Conservation (phyloP, 441 rosid species). For the Rhodomyrtus psidioides region DNA sequence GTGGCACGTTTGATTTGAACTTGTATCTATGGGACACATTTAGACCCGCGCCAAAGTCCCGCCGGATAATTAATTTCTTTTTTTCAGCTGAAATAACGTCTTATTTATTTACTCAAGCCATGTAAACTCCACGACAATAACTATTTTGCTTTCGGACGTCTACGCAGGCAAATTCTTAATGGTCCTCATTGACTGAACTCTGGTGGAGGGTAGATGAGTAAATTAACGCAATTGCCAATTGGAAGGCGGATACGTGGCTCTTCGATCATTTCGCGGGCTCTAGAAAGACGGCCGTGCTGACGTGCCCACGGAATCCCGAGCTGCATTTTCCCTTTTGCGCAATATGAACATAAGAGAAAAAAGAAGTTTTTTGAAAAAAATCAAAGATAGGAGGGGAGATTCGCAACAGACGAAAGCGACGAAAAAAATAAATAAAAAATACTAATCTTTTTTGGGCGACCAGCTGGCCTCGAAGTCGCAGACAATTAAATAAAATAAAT, state of each 20-base stretch:
- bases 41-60: too few species aligned
- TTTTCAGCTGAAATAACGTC: too few species aligned
- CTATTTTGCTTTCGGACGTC: too few species aligned
- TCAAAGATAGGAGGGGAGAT: background rate
- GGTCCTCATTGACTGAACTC: too few species aligned
- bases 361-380: too few species aligned
- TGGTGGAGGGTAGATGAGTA: too few species aligned
- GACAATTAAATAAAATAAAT: accelerated
- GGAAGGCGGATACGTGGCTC: background rate
- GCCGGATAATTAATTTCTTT: too few species aligned
- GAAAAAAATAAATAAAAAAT: background rate
- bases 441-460: background rate
- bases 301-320: background rate
- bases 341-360: background rate
- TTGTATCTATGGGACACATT: too few species aligned
- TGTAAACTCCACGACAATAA: too few species aligned
- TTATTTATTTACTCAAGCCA: too few species aligned
- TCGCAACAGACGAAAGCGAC: background rate
- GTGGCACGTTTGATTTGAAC: too few species aligned
- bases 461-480: background rate
- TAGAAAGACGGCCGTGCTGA: background rate
- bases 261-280: background rate
- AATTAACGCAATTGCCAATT: background rate
- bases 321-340: background rate
- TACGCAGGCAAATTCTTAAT: too few species aligned